Evolutionary conservation across 208 protist species (phyloP).

Genomic region (Trypanosoma melophagium): DNA sequence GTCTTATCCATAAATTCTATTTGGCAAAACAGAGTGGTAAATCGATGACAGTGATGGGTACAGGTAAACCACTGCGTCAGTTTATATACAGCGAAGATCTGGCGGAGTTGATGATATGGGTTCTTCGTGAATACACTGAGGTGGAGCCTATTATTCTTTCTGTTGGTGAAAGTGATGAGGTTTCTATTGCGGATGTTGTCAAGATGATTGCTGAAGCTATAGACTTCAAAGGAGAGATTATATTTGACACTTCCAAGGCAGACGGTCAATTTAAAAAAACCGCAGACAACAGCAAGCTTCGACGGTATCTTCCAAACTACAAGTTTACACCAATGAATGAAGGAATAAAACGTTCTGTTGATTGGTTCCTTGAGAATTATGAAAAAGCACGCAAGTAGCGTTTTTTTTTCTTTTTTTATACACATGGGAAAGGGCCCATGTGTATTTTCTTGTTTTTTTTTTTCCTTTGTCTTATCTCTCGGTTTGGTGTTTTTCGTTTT

Average conservation of each 20-base stretch:
- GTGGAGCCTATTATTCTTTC: constrained; percentile 91
- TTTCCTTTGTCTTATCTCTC: neutral
- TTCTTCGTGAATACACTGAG: constrained; percentile 71
- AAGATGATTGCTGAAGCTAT: constrained; percentile 77
- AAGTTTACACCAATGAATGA: constrained; percentile 90
- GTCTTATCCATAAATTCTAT: constrained; percentile 93
- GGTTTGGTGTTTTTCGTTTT: no score
- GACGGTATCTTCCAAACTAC: constrained; percentile 68
- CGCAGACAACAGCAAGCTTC: constrained; percentile 88
- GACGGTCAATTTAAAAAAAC: constrained; percentile 95
- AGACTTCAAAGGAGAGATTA: constrained; percentile 73
- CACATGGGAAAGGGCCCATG: no score
- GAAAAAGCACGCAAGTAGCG: constrained; percentile 65
- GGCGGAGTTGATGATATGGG: constrained; percentile 80
- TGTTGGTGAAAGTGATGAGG: constrained; percentile 86
- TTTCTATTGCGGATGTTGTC: constrained; percentile 87
- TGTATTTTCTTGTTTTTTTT: constrained; percentile 3
- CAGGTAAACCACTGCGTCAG: constrained; percentile 91
- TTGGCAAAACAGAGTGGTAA: constrained; percentile 71
- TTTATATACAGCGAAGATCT: constrained; percentile 93
- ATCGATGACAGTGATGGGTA: constrained; percentile 83
- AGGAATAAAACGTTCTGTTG: constrained; percentile 60
- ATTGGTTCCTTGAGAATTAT: constrained; percentile 92
- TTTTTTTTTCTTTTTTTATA: neutral
- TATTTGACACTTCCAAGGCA: constrained; percentile 89